Evolutionary conservation across 768 basidiomycete species (phyloP).

Genomic region (Boletus vinaceobasis): DNA sequence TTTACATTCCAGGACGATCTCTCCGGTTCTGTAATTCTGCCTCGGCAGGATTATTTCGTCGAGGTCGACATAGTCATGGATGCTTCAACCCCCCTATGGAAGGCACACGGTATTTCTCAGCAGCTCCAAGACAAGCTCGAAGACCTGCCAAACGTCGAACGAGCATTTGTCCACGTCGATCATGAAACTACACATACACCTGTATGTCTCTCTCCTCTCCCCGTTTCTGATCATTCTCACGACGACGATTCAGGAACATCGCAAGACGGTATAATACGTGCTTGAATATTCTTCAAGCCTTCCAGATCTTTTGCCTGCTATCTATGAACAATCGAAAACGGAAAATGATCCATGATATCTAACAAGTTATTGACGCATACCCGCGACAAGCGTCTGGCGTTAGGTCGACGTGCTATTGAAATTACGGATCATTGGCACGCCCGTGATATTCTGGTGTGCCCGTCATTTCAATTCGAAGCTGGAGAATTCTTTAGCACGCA

Average conservation of each 20-base stretch:
- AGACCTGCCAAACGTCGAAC: constrained; percentile 81
- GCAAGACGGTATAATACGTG: constrained; percentile 30
- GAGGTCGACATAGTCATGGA: constrained; percentile 96
- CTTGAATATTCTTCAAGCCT: background rate
- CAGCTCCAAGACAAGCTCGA: constrained; percentile 87
- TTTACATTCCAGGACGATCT: background rate
- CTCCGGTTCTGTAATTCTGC: background rate
- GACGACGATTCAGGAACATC: constrained; percentile 38
- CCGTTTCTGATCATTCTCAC: background rate
- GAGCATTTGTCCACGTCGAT: constrained; percentile 95
- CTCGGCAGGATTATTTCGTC: constrained; percentile 76
- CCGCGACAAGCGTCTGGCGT: background rate
- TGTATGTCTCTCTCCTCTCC: constrained; percentile 32
- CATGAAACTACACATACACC: constrained; percentile 85
- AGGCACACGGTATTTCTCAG: constrained; percentile 83
- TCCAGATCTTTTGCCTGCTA: background rate
- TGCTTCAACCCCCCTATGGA: constrained; percentile 83
- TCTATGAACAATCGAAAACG: background rate
- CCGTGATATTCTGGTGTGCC: background rate
- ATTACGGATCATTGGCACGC: background rate
- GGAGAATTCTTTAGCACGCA: background rate
- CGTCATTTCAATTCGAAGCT: background rate
- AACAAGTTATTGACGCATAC: background rate
- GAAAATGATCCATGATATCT: background rate
- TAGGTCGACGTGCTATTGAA: constrained; percentile 3